Evolutionary conservation across 2,329 filamentous ascomycete genomes (phyloP).

Genomic region (Cyphellophora attinorum): DNA sequence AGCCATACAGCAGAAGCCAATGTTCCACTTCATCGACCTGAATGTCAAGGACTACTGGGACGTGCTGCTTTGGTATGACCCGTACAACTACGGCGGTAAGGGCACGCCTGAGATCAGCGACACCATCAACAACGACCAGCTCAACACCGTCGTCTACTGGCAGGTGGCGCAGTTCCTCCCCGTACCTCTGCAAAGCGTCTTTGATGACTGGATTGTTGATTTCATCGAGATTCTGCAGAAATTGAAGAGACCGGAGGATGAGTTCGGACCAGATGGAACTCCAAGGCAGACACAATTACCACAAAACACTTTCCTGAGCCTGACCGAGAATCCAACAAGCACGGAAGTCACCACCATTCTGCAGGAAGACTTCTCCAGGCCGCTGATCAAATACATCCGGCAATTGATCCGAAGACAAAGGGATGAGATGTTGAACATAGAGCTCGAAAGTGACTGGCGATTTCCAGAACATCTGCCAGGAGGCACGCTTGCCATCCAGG

Average conservation of each 20-base stretch:
- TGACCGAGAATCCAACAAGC: conserved; percentile 49
- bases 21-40: conserved; percentile 95
- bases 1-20: conserved; percentile 86
- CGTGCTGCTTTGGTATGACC: conserved; percentile 96
- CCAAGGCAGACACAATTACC: conserved; percentile 53
- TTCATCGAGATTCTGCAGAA: conserved; percentile 92
- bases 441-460: conserved; percentile 74
- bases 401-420: conserved; percentile 76
- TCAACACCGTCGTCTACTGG: conserved; percentile 97
- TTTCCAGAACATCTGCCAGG: conserved; percentile 59
- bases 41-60: conserved; percentile 99
- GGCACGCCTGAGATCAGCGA: conserved; percentile 73
- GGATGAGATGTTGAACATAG: conserved; percentile 78
- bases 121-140: conserved; percentile 59
- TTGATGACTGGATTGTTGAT: conserved; percentile 87
- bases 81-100: conserved; percentile 97
- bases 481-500: conserved; percentile 43
- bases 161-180: conserved; percentile 89
- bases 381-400: conserved; percentile 79
- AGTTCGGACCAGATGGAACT: conserved; percentile 48
- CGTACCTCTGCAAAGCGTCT: conserved; percentile 65
- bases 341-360: conserved; percentile 56
- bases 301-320: conserved; percentile 32
- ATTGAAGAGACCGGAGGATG: conserved; percentile 60
- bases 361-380: conserved; percentile 76